A percentile compares a stretch with the other conserved stretches of the same genome.
Conservation (phyloP, 2,329 filamentous ascomycete genomes). For the Talaromyces sp. region DNA sequence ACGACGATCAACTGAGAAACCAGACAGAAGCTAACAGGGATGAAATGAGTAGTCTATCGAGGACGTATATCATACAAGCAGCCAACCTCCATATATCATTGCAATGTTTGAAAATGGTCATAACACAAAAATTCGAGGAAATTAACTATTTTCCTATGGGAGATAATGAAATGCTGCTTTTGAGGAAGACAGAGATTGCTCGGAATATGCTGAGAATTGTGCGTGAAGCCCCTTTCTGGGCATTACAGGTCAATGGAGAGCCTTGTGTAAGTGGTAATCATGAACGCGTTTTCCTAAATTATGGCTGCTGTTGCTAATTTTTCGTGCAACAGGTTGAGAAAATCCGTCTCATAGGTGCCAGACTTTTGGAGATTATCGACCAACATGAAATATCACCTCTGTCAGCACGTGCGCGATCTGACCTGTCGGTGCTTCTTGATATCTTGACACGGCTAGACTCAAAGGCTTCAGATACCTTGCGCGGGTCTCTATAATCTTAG, state of each 20-base stretch:
- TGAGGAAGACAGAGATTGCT: slow-evolving; percentile 44
- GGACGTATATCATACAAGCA: slow-evolving; percentile 39
- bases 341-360: slow-evolving; percentile 14
- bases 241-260: slow-evolving; percentile 13
- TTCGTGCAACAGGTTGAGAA: slow-evolving; percentile 10
- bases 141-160: slow-evolving; percentile 11
- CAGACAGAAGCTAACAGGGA: neutral
- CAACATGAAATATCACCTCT: slow-evolving; percentile 37
- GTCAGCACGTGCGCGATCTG: slow-evolving; percentile 33
- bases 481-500: neutral
- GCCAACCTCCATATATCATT: slow-evolving; percentile 34
- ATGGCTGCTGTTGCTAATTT: neutral
- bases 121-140: slow-evolving; percentile 29
- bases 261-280: slow-evolving; percentile 8
- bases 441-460: neutral
- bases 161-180: slow-evolving; percentile 20
- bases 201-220: slow-evolving; percentile 43
- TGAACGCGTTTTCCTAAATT: neutral
- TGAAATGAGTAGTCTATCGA: slow-evolving; percentile 9
- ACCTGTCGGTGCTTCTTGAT: neutral
- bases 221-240: slow-evolving; percentile 43
- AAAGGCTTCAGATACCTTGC: neutral
- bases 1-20: slow-evolving; percentile 21
- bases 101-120: slow-evolving; percentile 44
- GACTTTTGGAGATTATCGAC: slow-evolving; percentile 24